Percentiles rank a stretch among this genome's conserved stretches.
Conservation (phyloP, 2,329 filamentous ascomycete genomes). For the Aspergillus amoenus region DNA sequence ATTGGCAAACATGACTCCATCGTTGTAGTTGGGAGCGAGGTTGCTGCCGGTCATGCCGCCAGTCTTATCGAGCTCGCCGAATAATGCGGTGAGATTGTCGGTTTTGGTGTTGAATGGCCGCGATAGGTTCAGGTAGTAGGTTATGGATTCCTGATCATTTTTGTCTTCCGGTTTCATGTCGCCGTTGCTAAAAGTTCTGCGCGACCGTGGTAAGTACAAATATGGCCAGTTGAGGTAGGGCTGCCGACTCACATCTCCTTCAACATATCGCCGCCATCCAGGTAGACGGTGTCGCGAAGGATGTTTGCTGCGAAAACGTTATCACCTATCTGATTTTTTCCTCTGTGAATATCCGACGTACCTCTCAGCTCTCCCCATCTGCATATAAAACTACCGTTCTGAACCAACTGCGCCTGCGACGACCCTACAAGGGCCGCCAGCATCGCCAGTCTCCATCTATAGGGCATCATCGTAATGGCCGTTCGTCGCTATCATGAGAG, state of each 20-base stretch:
- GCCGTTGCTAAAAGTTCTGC: not conserved
- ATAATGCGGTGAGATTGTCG: slow-evolving; percentile 54
- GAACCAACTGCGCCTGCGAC: slow-evolving; percentile 40
- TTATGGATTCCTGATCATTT: too few species aligned
- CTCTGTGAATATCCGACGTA: too few species aligned
- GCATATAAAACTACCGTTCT: slow-evolving; percentile 62
- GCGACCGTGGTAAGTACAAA: not conserved
- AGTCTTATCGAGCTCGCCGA: slow-evolving; percentile 52
- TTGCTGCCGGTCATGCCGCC: slow-evolving; percentile 52
- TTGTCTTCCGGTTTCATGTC: too few species aligned
- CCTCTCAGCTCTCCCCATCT: slow-evolving; percentile 51
- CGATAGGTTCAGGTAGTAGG: slow-evolving; percentile 61
- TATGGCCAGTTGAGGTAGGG: not conserved
- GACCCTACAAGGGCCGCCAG: slow-evolving; percentile 21
- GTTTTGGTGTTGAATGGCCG: slow-evolving; percentile 52
- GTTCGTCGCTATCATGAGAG: not conserved
- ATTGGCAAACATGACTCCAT: slow-evolving; percentile 66
- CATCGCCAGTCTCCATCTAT: not conserved
- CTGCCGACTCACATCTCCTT: not conserved
- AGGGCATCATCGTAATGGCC: not conserved
- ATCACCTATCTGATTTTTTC: not conserved
- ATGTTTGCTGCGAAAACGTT: slow-evolving; percentile 49
- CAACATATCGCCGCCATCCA: slow-evolving; percentile 60
- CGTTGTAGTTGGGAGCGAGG: slow-evolving; percentile 56
- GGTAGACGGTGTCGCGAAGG: slow-evolving; percentile 62